Base-by-base conservation (phyloP, 495 filamentous ascomycete genomes). In the Aspergillus kassunensis region DNA sequence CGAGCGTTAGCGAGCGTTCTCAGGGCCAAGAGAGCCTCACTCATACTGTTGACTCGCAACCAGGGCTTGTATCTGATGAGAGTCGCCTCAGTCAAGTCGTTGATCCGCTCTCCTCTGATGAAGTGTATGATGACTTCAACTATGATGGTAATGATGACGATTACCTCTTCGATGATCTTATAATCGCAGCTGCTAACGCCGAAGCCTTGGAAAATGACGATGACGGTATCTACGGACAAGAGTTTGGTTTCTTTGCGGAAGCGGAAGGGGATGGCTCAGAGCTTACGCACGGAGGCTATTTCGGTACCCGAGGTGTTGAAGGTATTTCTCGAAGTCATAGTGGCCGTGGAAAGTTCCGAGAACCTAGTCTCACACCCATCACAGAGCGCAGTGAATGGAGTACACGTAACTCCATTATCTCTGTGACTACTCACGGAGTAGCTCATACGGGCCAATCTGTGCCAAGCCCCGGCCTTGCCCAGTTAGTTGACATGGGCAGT, bases 371-470 rank as follows among this genome's bases (percentile, higher is more conserved):
- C 24, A 98, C 93, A 2, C 93, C 93, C 5, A 98, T 98, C 55
- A 97, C 91, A 0, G 93, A 98, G 68, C 82, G 92, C 3, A 95
- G 88, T 57, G 93, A 98, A 73, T 95, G 93, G 74, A 93, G 88
- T 34, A 96, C 93, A 43, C 82, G 95, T 44, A 97, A 97, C 62
- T 92, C 87, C 3, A 80, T 93, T 58, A 87, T 93, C 75, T 85
- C 80, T 25, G 67, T 90, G 29, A 78, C 78, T 30, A 72, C 89
- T 52, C 82, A 84, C 53, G 70, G 77, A 6, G 59, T 62, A 41
- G 63, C 64, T 20, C 73, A 65, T 51, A 73, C 66, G 13, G 69
- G 69, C 66, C 56, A 76, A 56, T 59, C 64, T 20, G 44, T 80
- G 54, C 50, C 77, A 46, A 70, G 80, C 55, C 85, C 87, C 0